phyloP scores from a whole-genome alignment of 1,284 basidiomycete species.

The Ganoderma resinaceum region DNA sequence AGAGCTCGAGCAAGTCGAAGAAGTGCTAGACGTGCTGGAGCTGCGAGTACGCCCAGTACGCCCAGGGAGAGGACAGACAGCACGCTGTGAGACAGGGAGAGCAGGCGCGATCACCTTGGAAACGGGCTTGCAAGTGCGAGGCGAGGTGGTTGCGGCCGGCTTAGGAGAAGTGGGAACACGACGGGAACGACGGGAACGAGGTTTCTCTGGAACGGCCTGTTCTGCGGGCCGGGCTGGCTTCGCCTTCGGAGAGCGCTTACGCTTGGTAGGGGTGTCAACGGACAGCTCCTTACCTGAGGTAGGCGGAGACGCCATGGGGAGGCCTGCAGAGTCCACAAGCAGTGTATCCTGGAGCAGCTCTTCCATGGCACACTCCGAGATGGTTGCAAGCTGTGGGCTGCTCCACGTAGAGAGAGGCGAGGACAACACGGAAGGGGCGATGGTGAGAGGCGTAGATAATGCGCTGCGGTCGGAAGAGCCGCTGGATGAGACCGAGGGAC shows the following conservation, averaged over 20 bases:
- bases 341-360: neutral
- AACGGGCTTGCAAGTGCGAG: neutral
- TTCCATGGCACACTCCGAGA: conserved; percentile 5
- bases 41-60: conserved; percentile 6
- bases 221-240: neutral
- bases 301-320: neutral
- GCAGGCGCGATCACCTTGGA: conserved; percentile 1
- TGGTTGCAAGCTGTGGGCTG: conserved; percentile 3
- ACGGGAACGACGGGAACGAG: neutral
- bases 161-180: neutral
- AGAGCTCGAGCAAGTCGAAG: neutral
- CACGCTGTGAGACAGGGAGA: conserved; percentile 4
- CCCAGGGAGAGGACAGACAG: conserved; percentile 11
- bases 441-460: conserved; percentile 16
- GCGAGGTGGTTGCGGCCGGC: neutral
- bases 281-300: neutral
- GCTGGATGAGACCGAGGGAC: conserved; percentile 10
- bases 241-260: conserved; percentile 9
- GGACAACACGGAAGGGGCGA: conserved; percentile 16
- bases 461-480: conserved; percentile 7
- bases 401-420: conserved; percentile 9
- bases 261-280: conserved; percentile 8
- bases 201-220: neutral
- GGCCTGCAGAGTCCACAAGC: neutral
- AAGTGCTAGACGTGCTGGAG: conserved; percentile 1